A percentile compares a stretch with the other conserved stretches of the same genome.
phyloP scores from a whole-genome alignment of 257 asterid species.

The Solanum microdontum region DNA sequence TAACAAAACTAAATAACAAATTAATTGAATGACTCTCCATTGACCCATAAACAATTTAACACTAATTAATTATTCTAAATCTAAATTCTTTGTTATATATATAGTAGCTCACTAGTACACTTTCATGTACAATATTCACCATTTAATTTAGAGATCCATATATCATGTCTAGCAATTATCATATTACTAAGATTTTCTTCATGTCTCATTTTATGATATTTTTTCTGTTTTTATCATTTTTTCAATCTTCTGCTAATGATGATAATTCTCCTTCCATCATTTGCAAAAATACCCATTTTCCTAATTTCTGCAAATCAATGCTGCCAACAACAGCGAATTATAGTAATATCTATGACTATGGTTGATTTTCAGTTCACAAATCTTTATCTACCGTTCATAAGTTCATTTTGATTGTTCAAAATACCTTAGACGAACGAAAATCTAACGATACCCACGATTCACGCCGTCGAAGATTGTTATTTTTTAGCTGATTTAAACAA shows the following conservation, averaged over 20 bases:
- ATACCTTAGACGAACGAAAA: background rate
- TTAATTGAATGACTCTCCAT: background rate
- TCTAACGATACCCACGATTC: background rate
- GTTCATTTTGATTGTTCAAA: background rate
- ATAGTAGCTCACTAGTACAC: background rate
- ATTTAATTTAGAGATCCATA: background rate
- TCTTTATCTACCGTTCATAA: background rate
- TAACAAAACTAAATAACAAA: too few species aligned
- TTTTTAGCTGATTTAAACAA: constrained; percentile 6
- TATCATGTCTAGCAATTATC: background rate
- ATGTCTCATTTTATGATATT: background rate
- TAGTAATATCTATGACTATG: background rate
- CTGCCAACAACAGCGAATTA: background rate
- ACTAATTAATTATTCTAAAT: background rate
- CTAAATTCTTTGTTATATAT: background rate
- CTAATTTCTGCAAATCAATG: constrained; percentile 4
- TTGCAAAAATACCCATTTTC: constrained; percentile 7
- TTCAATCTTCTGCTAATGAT: background rate
- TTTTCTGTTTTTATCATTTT: background rate
- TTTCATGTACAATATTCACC: background rate
- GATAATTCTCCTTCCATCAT: background rate
- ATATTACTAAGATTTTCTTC: background rate
- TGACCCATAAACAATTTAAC: background rate
- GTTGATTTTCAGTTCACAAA: background rate
- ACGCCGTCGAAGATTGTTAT: constrained; percentile 13